Evolutionary conservation across 2,329 filamentous ascomycete genomes (phyloP).

Genomic region (Neonectria punicea): DNA sequence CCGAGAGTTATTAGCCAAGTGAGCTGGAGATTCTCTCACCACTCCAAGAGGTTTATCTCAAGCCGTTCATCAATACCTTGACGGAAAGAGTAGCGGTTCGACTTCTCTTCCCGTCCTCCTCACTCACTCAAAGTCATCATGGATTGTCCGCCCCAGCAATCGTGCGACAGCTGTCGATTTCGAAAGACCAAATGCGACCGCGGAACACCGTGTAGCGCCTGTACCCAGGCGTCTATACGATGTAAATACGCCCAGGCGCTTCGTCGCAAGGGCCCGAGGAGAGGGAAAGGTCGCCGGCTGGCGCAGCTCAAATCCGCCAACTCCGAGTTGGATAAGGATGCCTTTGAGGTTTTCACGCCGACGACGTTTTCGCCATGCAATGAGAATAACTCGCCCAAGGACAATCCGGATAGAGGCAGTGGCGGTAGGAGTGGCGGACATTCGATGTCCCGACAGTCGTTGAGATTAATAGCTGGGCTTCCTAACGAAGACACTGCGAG

Average conservation of each 20-base stretch:
- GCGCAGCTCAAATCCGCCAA: conserved; percentile 31
- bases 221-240: conserved; percentile 24
- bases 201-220: conserved; percentile 32
- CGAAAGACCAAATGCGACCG: conserved; percentile 43
- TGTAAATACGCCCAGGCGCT: conserved; percentile 27
- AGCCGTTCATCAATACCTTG: neutral
- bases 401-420: neutral
- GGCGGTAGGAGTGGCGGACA: neutral
- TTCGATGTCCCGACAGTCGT: neutral
- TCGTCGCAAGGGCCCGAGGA: conserved; percentile 32
- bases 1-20: no score
- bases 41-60: neutral
- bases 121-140: neutral
- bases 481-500: neutral
- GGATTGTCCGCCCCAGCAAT: conserved; percentile 9
- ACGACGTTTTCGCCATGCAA: neutral
- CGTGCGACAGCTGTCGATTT: conserved; percentile 33
- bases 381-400: neutral
- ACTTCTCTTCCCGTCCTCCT: neutral
- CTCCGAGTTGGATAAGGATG: conserved; percentile 7
- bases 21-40: no score
- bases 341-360: neutral
- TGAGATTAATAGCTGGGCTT: neutral
- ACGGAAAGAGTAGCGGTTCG: neutral
- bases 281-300: conserved; percentile 34